These are phyloP conservation scores for Nissolia schottii DNA, from an alignment of 306 rosid species.

Conservation along the genomic window DNA sequence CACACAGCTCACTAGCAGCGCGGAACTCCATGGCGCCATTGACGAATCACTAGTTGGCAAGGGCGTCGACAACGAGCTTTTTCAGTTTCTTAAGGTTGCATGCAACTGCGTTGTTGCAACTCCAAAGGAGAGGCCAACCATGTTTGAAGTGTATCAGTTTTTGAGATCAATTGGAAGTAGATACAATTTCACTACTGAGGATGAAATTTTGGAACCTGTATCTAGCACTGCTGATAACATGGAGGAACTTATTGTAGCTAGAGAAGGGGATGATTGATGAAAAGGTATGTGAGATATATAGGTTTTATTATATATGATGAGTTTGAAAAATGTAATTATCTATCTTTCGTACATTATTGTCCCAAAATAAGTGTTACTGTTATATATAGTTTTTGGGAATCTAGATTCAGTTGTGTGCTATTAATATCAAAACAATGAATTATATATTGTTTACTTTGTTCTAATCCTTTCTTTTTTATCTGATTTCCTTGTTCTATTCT, in stretches of 20 bases:
- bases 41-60: conserved; percentile 59
- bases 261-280: conserved; percentile 33
- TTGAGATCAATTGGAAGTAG: conserved; percentile 71
- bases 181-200: conserved; percentile 71
- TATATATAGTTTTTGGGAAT: conserved; percentile 26
- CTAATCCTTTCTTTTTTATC: neutral
- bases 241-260: conserved; percentile 82
- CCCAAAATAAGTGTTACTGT: conserved; percentile 25
- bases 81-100: conserved; percentile 87
- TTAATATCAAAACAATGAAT: conserved; percentile 9
- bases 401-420: conserved; percentile 23
- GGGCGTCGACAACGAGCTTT: conserved; percentile 67
- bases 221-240: conserved; percentile 31
- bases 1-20: conserved; percentile 39
- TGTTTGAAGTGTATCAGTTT: conserved; percentile 96
- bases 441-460: conserved; percentile 9
- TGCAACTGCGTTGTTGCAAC: conserved; percentile 56
- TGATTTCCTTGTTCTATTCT: conserved; percentile 8
- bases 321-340: conserved; percentile 25
- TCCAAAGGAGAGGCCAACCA: conserved; percentile 87
- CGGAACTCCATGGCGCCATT: conserved; percentile 53
- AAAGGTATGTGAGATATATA: conserved; percentile 27
- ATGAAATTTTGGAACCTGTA: conserved; percentile 53
- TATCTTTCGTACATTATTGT: conserved; percentile 10
- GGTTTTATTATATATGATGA: neutral